Evolutionary conservation across 192 early-diverging fungal genomes (phyloP), one percentile per base, ranked within the genome.

Genomic region (Coemansia sp.): DNA sequence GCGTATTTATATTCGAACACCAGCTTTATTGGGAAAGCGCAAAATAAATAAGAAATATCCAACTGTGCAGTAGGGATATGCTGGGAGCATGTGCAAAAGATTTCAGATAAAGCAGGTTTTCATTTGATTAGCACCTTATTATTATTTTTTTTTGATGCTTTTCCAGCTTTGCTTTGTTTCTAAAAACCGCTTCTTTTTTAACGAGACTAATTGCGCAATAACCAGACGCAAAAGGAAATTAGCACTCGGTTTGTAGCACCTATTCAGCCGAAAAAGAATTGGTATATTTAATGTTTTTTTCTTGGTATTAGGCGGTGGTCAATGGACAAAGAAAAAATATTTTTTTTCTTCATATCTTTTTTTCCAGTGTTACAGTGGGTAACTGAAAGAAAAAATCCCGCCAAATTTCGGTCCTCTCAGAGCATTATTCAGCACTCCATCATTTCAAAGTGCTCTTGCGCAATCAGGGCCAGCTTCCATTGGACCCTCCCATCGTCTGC

Each of bases 381-480:
- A 48, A 48, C 45, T 48, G 45, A 48, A 12, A 12, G 17, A 48
- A 12, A 41, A 41, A 41, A 12, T 28, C 22, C 22, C 22, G 22
- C 22, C 22, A 28, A 28, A 28, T 28, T 28, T 28, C 1, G 22
- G 22, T 28, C 22, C 8, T 12, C 14, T 48, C 45, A 15, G n/a
- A n/a, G 45, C 45, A 48, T 48, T 48, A 48, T 48, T 48, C 9
- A 48, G 45, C 45, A 48, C 45, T 48, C 45, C 45, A 48, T 48
- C 45, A 48, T 48, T 48, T 48, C 17, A 15, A 15, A 3, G 12
- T 48, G 45, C 45, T 48, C 45, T 48, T 48, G 45, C 45, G 45
- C 45, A 48, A 48, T 48, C 45, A 48, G 45, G 45, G 45, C 45
- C 45, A 15, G 8, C 45, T 48, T 48, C 45, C 11, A 48, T 48